Conservation (phyloP, 805 yeast species). For the Candida anglica region DNA sequence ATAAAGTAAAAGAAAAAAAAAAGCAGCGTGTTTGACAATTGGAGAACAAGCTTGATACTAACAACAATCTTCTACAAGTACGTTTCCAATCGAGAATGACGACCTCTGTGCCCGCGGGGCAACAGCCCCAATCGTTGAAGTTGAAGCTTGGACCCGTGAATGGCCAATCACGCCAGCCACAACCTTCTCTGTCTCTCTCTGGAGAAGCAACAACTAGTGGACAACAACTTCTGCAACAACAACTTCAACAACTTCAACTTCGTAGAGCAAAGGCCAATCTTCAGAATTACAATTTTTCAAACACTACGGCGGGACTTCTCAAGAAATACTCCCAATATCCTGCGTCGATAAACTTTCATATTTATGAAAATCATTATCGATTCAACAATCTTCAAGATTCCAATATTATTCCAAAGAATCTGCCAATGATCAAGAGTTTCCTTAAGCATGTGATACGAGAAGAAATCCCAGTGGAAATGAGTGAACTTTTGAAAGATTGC, state of each 20-base stretch:
- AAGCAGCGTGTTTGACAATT: not conserved
- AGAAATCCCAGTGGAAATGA: conserved; percentile 82
- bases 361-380: conserved; percentile 85
- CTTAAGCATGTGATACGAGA: conserved; percentile 75
- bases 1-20: not conserved
- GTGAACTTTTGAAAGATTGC: conserved; percentile 86
- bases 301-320: conserved; percentile 67
- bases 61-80: not conserved
- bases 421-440: conserved; percentile 75
- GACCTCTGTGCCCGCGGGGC: not conserved
- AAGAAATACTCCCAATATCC: conserved; percentile 73
- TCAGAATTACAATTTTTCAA: conserved; percentile 53
- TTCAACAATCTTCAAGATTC: conserved; percentile 88
- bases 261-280: conserved; percentile 17
- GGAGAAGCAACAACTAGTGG: no score
- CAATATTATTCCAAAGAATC: conserved; percentile 67
- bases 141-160: no score
- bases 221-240: conserved; percentile 15
- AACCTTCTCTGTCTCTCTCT: no score
- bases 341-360: conserved; percentile 83
- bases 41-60: not conserved
- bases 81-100: not conserved
- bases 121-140: no score
- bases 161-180: no score
- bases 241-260: conserved; percentile 16